Base-by-base conservation (phyloP, 106 monocot genomes). In the Apostasia ramifera region DNA sequence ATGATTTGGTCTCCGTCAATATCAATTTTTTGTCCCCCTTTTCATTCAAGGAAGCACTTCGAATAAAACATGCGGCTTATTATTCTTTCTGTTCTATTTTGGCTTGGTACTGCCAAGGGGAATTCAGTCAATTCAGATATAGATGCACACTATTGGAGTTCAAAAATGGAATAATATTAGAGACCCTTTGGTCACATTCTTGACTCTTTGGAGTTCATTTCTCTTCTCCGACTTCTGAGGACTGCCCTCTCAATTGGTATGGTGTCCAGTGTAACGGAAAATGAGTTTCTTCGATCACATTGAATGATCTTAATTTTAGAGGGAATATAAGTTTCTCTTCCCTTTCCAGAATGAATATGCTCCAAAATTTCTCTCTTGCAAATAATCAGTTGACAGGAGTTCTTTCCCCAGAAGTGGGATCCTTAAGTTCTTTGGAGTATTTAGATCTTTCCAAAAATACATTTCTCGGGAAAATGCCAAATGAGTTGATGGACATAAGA, bases 191-290 rank as follows among this genome's bases (percentile, higher is more conserved):
- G 71, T 9, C 75, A n/a, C 7, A 42, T 81, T 13, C 6, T 73
- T 10, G 57, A 38, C 60, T 79, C 91, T 39, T 91, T 86, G 91
- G 78, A 76, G 14, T 49, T 39, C 47, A 61, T 40, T 50, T 74
- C 72, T n/a, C 44, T 40, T 51, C n/a, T n/a, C n/a, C n/a, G n/a
- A n/a, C n/a, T n/a, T n/a, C n/a, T n/a, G n/a, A n/a, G n/a, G 71
- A 77, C 26, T 91, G 91, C 74, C 91, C 91, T 44, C 50, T 40
- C 37, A 53, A 76, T 49, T 91, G 91, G 91, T 59, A 79, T 56
- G 91, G 84, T 4, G 79, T 91, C 37, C 79, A 74, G 49, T 91
- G 91, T 58, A 69, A 47, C 47, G 70, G 53, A 12, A 76, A 73
- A 38, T 68, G 75, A 2, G 79, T 91, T n/a, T 57, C 66, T 6